Percentiles rank a stretch among this genome's conserved stretches.
These are phyloP conservation scores for Phaeosphaeria sp. DNA, from an alignment of 2,329 filamentous ascomycete genomes.

Conservation along the genomic window DNA sequence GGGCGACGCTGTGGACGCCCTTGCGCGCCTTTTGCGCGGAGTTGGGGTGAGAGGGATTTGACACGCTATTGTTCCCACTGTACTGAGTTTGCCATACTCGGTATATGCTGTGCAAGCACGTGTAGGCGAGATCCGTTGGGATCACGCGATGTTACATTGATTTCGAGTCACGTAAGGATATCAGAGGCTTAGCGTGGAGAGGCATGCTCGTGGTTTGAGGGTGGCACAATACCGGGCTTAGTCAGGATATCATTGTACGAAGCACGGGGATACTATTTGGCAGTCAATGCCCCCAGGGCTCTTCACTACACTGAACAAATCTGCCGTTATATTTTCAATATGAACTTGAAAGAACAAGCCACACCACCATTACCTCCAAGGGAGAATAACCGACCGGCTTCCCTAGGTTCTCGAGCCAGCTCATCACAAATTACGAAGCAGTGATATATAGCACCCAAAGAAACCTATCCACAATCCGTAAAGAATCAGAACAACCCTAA, in stretches of 20 bases:
- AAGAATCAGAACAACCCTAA: not conserved
- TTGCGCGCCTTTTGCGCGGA: not conserved
- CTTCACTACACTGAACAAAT: not conserved
- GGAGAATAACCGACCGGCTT: not conserved
- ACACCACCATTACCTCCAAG: not conserved
- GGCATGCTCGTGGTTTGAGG: not conserved
- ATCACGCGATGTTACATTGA: not conserved
- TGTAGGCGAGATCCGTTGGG: not conserved
- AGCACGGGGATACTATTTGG: no score
- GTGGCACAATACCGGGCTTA: slow-evolving; percentile 10
- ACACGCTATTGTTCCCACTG: no score
- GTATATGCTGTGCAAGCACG: not conserved
- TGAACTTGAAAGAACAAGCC: not conserved
- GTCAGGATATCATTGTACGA: slow-evolving; percentile 1
- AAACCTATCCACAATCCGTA: not conserved
- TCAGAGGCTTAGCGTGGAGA: not conserved
- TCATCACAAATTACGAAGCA: slow-evolving; percentile 15
- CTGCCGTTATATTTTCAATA: not conserved
- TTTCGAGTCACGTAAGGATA: slow-evolving; percentile 3
- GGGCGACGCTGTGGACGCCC: not conserved
- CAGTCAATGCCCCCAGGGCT: no score
- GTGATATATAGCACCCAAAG: slow-evolving; percentile 9
- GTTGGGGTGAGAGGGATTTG: not conserved
- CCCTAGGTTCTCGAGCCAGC: not conserved
- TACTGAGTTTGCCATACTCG: not conserved